Evolutionary conservation across 305 asterid species (phyloP).

Genomic region (Plantago rigida): DNA sequence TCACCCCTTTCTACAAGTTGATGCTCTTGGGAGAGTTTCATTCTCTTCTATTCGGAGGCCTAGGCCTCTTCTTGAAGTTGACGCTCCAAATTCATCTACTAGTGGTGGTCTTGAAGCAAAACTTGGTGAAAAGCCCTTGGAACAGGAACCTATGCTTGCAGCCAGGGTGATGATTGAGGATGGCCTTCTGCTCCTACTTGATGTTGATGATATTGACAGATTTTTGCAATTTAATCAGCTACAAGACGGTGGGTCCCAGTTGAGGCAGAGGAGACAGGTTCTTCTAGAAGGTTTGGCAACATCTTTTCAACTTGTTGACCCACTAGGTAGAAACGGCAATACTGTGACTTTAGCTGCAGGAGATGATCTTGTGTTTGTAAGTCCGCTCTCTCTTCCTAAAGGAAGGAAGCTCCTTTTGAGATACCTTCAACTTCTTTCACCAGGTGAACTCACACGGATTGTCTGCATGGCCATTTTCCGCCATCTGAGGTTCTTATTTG

Average conservation of each 20-base stretch:
- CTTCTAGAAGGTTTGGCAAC: conserved; percentile 60
- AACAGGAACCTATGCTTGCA: conserved; percentile 93
- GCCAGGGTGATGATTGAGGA: conserved; percentile 84
- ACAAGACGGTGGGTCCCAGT: conserved; percentile 55
- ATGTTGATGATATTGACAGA: conserved; percentile 81
- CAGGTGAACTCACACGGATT: conserved; percentile 52
- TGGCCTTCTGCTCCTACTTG: conserved; percentile 72
- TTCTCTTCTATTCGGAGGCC: conserved; percentile 89
- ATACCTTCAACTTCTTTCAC: conserved; percentile 48
- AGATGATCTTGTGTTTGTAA: conserved; percentile 52
- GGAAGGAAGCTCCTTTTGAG: conserved; percentile 54
- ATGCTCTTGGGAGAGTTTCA: conserved; percentile 87
- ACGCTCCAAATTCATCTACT: conserved; percentile 48
- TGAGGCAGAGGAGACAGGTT: conserved; percentile 52
- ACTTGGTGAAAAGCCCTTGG: conserved; percentile 66
- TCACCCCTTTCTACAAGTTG: conserved; percentile 88
- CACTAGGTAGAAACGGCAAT: conserved; percentile 44
- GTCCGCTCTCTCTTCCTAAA: conserved; percentile 59
- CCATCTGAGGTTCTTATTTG: conserved; percentile 62
- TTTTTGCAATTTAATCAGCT: conserved; percentile 59
- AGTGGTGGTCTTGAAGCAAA: conserved; percentile 43
- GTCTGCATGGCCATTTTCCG: conserved; percentile 73
- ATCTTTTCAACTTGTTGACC: conserved; percentile 64
- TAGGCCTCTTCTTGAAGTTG: conserved; percentile 92
- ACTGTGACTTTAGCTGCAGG: conserved; percentile 43